phyloP scores from a whole-genome alignment of 108 stramenopile species.

The Stephanodiscus triporus region DNA sequence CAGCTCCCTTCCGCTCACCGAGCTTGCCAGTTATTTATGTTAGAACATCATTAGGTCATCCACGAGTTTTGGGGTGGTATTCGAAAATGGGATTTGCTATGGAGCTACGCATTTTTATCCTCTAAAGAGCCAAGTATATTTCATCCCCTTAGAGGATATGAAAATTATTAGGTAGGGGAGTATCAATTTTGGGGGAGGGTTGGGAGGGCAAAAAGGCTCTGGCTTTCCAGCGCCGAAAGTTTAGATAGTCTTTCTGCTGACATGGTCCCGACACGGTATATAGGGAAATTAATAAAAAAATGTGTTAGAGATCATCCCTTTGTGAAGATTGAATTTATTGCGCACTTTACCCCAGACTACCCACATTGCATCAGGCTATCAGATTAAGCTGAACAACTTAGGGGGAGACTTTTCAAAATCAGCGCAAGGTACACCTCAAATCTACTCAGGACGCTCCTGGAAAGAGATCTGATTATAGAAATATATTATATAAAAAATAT shows the following conservation, averaged over 20 bases:
- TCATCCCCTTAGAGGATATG: no score
- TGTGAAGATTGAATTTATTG: no score
- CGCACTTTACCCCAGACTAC: no score
- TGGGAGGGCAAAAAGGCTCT: background rate
- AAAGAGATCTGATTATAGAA: background rate
- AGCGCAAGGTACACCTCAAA: background rate
- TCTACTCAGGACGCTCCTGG: background rate
- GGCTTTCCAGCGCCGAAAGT: no score
- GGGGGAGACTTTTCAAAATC: background rate
- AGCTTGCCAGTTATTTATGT: background rate
- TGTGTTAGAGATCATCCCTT: no score
- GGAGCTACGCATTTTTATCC: no score
- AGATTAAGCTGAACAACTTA: background rate
- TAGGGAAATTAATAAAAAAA: no score
- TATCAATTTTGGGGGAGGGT: background rate
- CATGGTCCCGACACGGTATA: no score
- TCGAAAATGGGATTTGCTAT: no score
- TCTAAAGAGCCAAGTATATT: no score
- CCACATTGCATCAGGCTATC: background rate
- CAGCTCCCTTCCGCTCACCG: background rate
- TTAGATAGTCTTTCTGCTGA: no score
- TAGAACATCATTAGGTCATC: background rate
- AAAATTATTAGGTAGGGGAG: background rate
- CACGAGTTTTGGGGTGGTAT: background rate
- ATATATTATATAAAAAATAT: background rate